phyloP scores from a whole-genome alignment of 2,329 filamentous ascomycete genomes.

The Ilyonectria robusta region DNA sequence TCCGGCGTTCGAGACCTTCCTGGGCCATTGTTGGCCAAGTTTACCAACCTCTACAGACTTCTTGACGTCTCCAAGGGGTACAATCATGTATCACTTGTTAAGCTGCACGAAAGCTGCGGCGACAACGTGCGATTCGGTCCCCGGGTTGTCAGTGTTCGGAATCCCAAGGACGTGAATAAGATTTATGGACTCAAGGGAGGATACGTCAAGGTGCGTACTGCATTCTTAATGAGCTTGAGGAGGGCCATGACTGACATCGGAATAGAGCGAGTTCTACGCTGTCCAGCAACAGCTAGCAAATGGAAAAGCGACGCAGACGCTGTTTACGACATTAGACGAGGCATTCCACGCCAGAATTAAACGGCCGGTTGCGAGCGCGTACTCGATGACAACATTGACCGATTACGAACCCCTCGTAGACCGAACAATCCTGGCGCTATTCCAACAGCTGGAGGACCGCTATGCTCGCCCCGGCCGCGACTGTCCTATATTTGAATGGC shows the following conservation, averaged over 20 bases:
- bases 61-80: conserved; percentile 18
- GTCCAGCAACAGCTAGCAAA: conserved; percentile 30
- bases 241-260: background rate
- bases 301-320: conserved; percentile 39
- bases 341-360: conserved; percentile 40
- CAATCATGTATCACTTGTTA: conserved; percentile 12
- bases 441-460: conserved; percentile 31
- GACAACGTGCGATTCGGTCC: conserved; percentile 18
- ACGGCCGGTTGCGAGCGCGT: conserved; percentile 41
- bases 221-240: background rate
- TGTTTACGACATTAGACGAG: conserved; percentile 42
- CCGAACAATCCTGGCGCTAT: conserved; percentile 34
- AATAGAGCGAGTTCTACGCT: conserved; percentile 12
- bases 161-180: conserved; percentile 6
- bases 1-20: conserved; percentile 18
- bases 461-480: conserved; percentile 21
- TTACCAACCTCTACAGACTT: conserved; percentile 15
- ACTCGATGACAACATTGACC: conserved; percentile 38
- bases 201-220: conserved; percentile 23
- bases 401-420: conserved; percentile 42
- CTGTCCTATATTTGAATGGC: conserved; percentile 43
- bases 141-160: conserved; percentile 12
- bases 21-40: conserved; percentile 8
- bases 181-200: conserved; percentile 39
- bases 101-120: conserved; percentile 13